These are phyloP conservation scores for Trichoderma virens DNA, from an alignment of 495 filamentous ascomycete species.

Conservation along the genomic window DNA sequence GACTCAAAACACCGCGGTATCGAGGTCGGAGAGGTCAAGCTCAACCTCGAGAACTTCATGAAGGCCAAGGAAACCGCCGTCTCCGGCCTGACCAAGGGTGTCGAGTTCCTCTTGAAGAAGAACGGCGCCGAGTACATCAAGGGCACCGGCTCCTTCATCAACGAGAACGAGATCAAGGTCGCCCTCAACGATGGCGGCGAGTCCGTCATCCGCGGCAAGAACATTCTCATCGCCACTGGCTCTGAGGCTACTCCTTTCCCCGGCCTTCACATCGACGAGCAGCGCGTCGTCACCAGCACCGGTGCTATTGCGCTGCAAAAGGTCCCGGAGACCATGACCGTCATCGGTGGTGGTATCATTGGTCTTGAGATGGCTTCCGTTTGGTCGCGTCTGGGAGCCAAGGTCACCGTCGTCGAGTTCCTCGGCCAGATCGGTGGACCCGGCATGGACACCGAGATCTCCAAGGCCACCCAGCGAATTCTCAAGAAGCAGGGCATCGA, in stretches of 20 bases:
- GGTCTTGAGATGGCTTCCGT: slow-evolving; percentile 98
- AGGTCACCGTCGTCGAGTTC: slow-evolving; percentile 97
- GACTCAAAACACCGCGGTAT: slow-evolving; percentile 97
- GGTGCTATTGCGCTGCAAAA: slow-evolving; percentile 82
- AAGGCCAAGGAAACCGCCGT: slow-evolving; percentile 95
- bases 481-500: slow-evolving; percentile 95
- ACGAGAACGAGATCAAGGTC: slow-evolving; percentile 87
- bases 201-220: slow-evolving; percentile 74
- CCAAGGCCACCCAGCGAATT: slow-evolving; percentile 87
- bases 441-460: slow-evolving; percentile 92
- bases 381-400: slow-evolving; percentile 84
- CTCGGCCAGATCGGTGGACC: slow-evolving; percentile 93
- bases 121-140: slow-evolving; percentile 96
- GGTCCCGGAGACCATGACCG: slow-evolving; percentile 95
- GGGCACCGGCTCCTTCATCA: slow-evolving; percentile 77
- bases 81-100: slow-evolving; percentile 83
- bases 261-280: slow-evolving; percentile 91
- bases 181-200: slow-evolving; percentile 86
- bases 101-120: slow-evolving; percentile 98
- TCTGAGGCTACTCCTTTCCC: slow-evolving; percentile 94
- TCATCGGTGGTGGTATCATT: slow-evolving; percentile 98
- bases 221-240: slow-evolving; percentile 95
- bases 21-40: slow-evolving; percentile 85
- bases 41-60: slow-evolving; percentile 93
- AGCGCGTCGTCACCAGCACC: slow-evolving; percentile 92